Conservation (phyloP, 441 rosid genomes). For the Mallotus repandus region DNA sequence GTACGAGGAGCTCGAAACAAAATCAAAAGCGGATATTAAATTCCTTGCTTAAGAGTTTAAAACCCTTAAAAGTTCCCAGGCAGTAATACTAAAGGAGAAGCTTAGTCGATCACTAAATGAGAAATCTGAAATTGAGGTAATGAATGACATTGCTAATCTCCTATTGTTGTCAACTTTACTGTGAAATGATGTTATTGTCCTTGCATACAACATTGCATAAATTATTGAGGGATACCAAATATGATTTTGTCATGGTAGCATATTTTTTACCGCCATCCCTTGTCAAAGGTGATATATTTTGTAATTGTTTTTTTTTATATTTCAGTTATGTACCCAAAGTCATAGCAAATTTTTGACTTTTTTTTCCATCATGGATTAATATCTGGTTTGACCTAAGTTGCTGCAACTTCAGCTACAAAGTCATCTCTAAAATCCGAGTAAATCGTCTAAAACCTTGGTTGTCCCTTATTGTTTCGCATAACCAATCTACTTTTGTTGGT, state of each 20-base stretch:
- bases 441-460: no score
- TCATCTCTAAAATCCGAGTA: no score
- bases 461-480: no score
- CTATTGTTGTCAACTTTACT: constrained; percentile 5
- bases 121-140: constrained; percentile 81
- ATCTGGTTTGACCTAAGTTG: constrained; percentile 1
- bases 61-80: constrained; percentile 69
- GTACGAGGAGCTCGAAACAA: constrained; percentile 75
- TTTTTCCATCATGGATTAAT: neutral
- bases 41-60: constrained; percentile 95
- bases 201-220: neutral
- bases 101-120: constrained; percentile 56
- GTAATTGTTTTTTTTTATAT: neutral
- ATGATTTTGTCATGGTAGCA: neutral
- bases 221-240: neutral
- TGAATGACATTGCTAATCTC: constrained; percentile 17
- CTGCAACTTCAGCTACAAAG: no score
- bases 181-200: neutral
- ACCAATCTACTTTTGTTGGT: no score
- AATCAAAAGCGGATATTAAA: constrained; percentile 92
- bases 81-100: constrained; percentile 65
- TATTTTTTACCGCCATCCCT: neutral
- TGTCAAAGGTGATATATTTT: neutral
- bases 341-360: neutral
- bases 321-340: neutral